Base-by-base conservation (phyloP, 2,329 filamentous ascomycete species). In the Paracoccidioides brasiliensis region DNA sequence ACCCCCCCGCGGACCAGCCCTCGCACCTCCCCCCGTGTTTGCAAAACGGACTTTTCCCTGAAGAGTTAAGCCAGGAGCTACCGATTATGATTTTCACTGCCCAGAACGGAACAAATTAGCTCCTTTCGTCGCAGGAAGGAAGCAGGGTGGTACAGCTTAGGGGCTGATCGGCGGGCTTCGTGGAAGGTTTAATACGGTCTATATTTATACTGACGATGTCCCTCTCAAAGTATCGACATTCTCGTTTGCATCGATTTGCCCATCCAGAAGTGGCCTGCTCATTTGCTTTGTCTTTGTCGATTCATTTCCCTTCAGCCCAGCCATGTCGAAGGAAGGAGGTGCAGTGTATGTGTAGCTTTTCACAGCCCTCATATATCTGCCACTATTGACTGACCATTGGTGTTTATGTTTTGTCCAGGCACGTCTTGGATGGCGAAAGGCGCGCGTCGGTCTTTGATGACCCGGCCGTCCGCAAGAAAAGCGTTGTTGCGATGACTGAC, bases 401-500 rank as follows among this genome's bases (percentile, higher is more conserved):
- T 42, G 14, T 52, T 5, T 35, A 30, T 37, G n/a, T 33, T 3
- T 38, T 49, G 33, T 37, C n/a, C 22, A 55, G 44, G 33, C 9
- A 15, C 14, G 32, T 55, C 33, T 15, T 7, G 4, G 43, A n/a
- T 5, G 22, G 37, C 15, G 56, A 57, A 54, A 55, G 54, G 41
- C 58, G 56, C n/a, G 44, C 14, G 40, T 59, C 61, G 8, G 42
- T 57, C 49, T 61, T 58, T 43, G 55, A 42, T 38, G 50, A 61
- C 54, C 49, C 49, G n/a, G 37, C 7, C 15, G 15, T 9, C 40
- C 60, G 58, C 50, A 55, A 56, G 44, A 35, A 59, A 54, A 67
- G 64, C 52, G 56, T 68, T 28, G 62, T 59, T 9, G 60, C 61
- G 42, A 56, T 67, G 58, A 66, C 64, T n/a, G 59, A 64, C 7